phyloP scores from a whole-genome alignment of 176 grass and related monocot genomes.

The Zoysia japonica region DNA sequence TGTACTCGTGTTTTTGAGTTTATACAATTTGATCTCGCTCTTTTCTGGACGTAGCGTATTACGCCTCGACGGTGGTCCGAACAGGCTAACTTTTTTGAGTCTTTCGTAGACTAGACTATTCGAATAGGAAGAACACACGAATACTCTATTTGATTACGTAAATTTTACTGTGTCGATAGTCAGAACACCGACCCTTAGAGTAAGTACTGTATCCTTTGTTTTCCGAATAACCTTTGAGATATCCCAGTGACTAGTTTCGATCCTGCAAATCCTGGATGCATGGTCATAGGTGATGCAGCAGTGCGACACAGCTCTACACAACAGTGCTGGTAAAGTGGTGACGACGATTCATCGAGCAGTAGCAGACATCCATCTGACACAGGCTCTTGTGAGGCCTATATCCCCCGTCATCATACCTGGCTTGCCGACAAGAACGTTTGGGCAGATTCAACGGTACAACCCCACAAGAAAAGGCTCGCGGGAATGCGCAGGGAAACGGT shows the following conservation, averaged over 20 bases:
- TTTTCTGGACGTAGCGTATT: too few species aligned
- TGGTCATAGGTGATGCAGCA: not conserved
- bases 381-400: not conserved
- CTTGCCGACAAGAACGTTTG: conserved; percentile 48
- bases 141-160: too few species aligned
- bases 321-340: conserved; percentile 31
- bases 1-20: too few species aligned
- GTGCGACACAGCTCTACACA: not conserved
- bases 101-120: too few species aligned
- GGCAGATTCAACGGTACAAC: conserved; percentile 44
- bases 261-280: not conserved
- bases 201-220: not conserved
- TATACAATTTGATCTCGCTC: too few species aligned
- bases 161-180: too few species aligned
- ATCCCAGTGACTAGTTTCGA: not conserved
- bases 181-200: too few species aligned
- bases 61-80: too few species aligned
- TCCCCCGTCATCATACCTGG: conserved; percentile 37
- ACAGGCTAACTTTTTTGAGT: too few species aligned
- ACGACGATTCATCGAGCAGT: not conserved
- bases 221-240: not conserved
- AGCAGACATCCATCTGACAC: not conserved
- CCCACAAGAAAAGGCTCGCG: conserved; percentile 10
- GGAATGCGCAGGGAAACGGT: conserved; percentile 34
- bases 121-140: too few species aligned